Evolutionary conservation across 805 yeast genomes (phyloP), one percentile per base, ranked within the genome.

Genomic region (Phaffomyces thermotolerans): DNA sequence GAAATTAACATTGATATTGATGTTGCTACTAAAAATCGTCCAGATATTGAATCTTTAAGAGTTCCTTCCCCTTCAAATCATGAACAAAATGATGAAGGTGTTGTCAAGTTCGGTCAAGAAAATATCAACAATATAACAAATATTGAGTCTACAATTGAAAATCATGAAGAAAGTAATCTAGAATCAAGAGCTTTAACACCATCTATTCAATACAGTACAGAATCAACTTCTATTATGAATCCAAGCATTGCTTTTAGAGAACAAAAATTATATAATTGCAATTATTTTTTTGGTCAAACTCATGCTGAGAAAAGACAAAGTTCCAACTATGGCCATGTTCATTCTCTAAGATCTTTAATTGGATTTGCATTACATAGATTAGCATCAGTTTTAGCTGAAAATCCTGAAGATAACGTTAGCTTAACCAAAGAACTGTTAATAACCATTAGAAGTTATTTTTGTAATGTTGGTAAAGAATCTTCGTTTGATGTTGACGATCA

Each of bases 391-490:
- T 61, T 88, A 44, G 53, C 63, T 7, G 59, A 67, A 2, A 63
- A 75, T 40, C 73, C 72, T 36, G 79, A 75, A 34, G 88, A 85
- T 47, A 82, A 86, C 47, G 75, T 84, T 8, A 74, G 76, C 12
- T 58, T 84, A 6, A 73, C 81, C 57, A 78, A 78, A 48, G 75
- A 78, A 37, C 69, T 82, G 30, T 63, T 88, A 29, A 76, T 78
- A 54, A 79, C 82, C 4, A 58, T 83, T 36, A 78, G 82, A 48
- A 76, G 82, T 7, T 93, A 95, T 87, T 81, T 83, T 52, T 70
- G 83, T 23, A 93, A 88, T 56, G 82, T 83, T 23, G 95, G 95
- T 2, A 72, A 76, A 43, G 95, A 86, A 51, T 66, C 83, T 12
- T 62, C 81, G 1, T 72, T 80, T 40, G 79, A 73, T 35, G 65